Base-by-base conservation (phyloP, 2,329 filamentous ascomycete genomes). In the Furcasterigmium furcatum region DNA sequence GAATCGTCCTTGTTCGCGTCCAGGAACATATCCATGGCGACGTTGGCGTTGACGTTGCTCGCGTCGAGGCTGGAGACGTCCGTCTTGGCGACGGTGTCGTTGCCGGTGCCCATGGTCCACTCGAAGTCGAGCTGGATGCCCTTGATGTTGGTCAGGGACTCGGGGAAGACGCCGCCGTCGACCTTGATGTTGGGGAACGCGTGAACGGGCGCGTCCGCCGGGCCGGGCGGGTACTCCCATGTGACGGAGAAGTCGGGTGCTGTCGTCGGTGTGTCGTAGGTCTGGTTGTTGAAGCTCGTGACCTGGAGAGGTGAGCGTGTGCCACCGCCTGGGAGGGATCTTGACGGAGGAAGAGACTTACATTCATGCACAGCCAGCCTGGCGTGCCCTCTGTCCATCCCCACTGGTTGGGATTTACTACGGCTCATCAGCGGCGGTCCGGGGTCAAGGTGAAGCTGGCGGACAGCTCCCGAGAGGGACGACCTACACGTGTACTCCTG, bases 1-100 rank as follows among this genome's bases (percentile, higher is more conserved):
- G 78, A 62, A 1, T 58, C 67, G 1, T 50, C 54, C 44, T 67
- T 56, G 55, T 77, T 66, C 21, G 53, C 56, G 51, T 79, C 77
- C 44, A 80, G 60, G 60, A 80, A 82, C 70, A 81, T 77, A 63
- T 82, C 78, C 49, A 82, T 64, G 29, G 76, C 77, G 27, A 82
- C 76, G 64, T 81, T 81, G 58, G 74, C 63, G 52, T 77, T 76
- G 47, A 78, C 59, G 0, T 56, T 49, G n/a, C 61, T 58, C 0
- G 58, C 48, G 3, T 49, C 55, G 12, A 79, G 58, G 0, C 58
- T 55, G 1, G 58, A 29, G 4, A 59, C 47, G 46, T 68, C 62
- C 2, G 70, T 70, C 10, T 58, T 58, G 1, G 60, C 54, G 5
- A 58, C 59, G 1, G 65, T 62, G 12, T 50, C 46, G 52, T 77